Percentiles rank a stretch among this genome's conserved stretches.
These are phyloP conservation scores for Spirogloea muscicola DNA, from an alignment of 139 green algal genomes.

Conservation along the genomic window DNA sequence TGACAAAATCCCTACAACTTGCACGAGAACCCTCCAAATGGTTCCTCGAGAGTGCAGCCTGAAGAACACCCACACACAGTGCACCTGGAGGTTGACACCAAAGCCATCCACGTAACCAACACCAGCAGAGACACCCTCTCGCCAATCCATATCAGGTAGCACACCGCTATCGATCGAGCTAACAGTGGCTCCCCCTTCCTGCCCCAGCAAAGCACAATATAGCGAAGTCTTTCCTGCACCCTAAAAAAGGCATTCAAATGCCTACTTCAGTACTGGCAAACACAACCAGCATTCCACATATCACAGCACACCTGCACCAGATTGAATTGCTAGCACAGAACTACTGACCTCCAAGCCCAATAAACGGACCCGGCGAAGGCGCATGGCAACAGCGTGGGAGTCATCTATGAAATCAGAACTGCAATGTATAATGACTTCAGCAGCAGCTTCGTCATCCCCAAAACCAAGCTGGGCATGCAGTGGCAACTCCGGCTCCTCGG, in stretches of 20 bases:
- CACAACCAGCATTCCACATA: too few species aligned
- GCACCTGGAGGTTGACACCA: conserved; percentile 37
- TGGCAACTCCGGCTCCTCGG: too few species aligned
- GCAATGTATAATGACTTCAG: conserved; percentile 17
- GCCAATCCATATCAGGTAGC: conserved; percentile 26
- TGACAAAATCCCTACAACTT: background rate
- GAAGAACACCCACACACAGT: background rate
- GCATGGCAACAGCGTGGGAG: conserved; percentile 3
- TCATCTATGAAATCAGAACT: conserved; percentile 8
- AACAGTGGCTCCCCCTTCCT: conserved; percentile 8
- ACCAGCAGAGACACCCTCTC: conserved; percentile 13
- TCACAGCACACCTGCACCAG: too few species aligned
- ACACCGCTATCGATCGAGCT: background rate
- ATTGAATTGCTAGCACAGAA: too few species aligned
- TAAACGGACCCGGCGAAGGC: conserved; percentile 6
- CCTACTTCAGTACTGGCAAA: too few species aligned
- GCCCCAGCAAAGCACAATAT: conserved; percentile 27
- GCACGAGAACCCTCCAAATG: background rate
- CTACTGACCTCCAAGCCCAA: conserved; percentile 12
- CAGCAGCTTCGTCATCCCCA: background rate
- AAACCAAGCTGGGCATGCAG: too few species aligned
- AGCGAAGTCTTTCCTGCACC: conserved; percentile 36
- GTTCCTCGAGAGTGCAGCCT: background rate
- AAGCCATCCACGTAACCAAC: conserved; percentile 31
- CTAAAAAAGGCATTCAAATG: too few species aligned